Evolutionary conservation across 441 rosid species (phyloP).

Genomic region (Pelargonium fulgidum): DNA sequence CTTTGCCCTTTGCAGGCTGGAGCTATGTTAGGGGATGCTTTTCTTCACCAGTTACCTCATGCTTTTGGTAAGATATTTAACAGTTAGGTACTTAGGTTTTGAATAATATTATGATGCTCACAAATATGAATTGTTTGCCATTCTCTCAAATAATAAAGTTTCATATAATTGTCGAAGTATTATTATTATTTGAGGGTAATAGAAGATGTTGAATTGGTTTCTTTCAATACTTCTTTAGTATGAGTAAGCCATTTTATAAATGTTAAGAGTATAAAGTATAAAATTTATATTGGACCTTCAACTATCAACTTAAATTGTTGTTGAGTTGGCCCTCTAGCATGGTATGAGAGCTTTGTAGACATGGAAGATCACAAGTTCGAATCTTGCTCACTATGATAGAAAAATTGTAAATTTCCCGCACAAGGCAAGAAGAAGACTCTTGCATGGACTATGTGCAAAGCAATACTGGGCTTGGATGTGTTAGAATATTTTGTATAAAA

Average conservation of each 20-base stretch:
- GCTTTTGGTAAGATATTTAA: slow-evolving; percentile 72
- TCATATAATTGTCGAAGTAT: neutral
- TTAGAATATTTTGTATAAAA: no score
- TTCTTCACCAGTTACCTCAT: slow-evolving; percentile 96
- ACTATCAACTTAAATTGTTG: no score
- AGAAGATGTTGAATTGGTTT: neutral
- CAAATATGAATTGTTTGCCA: neutral
- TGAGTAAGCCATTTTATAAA: neutral
- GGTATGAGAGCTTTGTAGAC: no score
- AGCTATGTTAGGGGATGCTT: slow-evolving; percentile 98
- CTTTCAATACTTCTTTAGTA: neutral
- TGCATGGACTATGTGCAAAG: no score
- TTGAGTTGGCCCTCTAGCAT: no score
- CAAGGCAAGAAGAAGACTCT: no score
- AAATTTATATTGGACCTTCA: no score
- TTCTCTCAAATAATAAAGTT: neutral
- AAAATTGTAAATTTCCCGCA: no score
- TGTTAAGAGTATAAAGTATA: no score
- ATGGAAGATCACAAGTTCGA: no score
- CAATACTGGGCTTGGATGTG: no score
- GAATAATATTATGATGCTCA: neutral
- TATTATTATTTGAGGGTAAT: neutral
- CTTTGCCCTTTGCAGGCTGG: slow-evolving; percentile 60
- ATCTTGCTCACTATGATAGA: no score
- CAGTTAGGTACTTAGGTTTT: slow-evolving; percentile 6